Evolutionary conservation across 495 filamentous ascomycete species (phyloP).

Genomic region (Aspergillus saccharolyticus): DNA sequence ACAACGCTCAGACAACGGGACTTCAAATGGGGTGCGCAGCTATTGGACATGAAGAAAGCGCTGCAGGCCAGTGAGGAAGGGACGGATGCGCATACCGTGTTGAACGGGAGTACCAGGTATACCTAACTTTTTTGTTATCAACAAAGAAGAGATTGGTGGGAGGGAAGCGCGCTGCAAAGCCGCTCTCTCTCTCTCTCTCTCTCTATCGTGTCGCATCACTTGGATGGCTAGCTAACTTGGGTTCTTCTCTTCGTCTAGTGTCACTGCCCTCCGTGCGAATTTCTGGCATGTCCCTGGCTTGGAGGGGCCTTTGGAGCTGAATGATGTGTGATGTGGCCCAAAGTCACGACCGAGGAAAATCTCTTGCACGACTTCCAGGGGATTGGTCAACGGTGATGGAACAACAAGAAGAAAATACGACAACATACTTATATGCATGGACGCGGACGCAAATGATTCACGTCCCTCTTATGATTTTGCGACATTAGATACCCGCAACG

Average conservation of each 20-base stretch:
- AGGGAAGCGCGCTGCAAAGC: too few relatives aligned
- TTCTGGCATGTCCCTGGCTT: slow-evolving; percentile 75
- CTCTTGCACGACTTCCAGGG: too few relatives aligned
- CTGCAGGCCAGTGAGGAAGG: slow-evolving; percentile 56
- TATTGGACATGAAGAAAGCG: slow-evolving; percentile 45
- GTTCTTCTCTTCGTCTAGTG: slow-evolving; percentile 40
- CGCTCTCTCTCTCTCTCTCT: too few relatives aligned
- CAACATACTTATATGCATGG: too few relatives aligned
- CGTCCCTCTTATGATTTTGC: not conserved
- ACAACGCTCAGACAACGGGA: slow-evolving; percentile 21
- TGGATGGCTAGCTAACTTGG: too few relatives aligned
- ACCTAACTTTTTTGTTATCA: too few relatives aligned
- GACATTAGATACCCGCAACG: slow-evolving; percentile 23
- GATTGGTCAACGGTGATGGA: not conserved
- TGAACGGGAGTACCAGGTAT: slow-evolving; percentile 58
- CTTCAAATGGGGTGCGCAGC: slow-evolving; percentile 41
- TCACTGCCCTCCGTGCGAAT: slow-evolving; percentile 87
- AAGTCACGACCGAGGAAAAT: too few relatives aligned
- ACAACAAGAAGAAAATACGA: not conserved
- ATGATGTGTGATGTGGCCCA: too few relatives aligned
- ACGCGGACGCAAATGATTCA: not conserved
- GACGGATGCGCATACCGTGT: slow-evolving; percentile 90
- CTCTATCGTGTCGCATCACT: too few relatives aligned
- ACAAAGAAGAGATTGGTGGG: too few relatives aligned
- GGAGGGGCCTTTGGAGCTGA: slow-evolving; percentile 65